Evolutionary conservation across 73 alveolate genomes (phyloP), one percentile per base, ranked within the genome.

Genomic region (Strombidium stylifer): DNA sequence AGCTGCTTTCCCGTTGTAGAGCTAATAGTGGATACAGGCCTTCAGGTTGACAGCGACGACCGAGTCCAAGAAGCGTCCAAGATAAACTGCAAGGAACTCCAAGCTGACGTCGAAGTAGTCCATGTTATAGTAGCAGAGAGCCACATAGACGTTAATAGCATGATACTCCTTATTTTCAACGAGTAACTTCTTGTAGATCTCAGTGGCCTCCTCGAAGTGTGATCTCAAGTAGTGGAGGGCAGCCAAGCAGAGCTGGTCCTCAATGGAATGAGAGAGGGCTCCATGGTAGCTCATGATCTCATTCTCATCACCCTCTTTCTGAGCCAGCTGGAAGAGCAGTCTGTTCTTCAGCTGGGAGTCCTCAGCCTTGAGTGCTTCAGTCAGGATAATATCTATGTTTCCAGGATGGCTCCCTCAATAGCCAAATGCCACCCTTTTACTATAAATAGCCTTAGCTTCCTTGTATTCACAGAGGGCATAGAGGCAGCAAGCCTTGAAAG

Each of bases 11-110:
- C 98, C 98, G 51, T 93, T 92, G 69, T 85, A 94, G 20, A 94
- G 93, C 56, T 93, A 91, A 89, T 84, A 96, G 84, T 96, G 96
- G 52, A 93, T 94, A 69, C 98, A 93, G n/a, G 99, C 99, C 73
- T 95, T 96, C 34, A 96, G 84, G 84, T 96, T 96, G 41, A 90
- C 93, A 8, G 97, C 99, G 0, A 87, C 89, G 31, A 94, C 81
- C 49, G 94, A 86, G 39, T 85, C 75, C 12, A 97, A 95, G 59
- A 73, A 41, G 18, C 74, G 85, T 37, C 90, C 86, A 19, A 92
- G 69, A 67, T 96, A 93, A 19, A 84, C 89, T 15, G 90, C 93
- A 37, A 96, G 84, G 45, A 94, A 90, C 51, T 94, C 99, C 6
- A 94, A 81, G 14, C 96, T 83, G 11, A 96, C 99, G 61, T 96